Evolutionary conservation across 305 asterid species (phyloP).

Genomic region (Lippia alba): DNA sequence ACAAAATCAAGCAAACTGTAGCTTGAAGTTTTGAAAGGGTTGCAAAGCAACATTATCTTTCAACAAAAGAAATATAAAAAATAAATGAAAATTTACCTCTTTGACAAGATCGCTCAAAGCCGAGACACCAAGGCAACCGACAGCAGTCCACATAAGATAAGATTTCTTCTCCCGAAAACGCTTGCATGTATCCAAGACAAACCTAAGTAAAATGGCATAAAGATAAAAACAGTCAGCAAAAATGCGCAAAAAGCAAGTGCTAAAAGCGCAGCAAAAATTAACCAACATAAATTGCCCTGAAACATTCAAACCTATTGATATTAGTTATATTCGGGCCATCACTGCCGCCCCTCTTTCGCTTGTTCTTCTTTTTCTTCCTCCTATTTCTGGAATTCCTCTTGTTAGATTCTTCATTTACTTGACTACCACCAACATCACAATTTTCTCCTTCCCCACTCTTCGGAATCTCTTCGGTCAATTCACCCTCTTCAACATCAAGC

Average conservation of each 20-base stretch:
- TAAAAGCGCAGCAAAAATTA: slow-evolving; percentile 12
- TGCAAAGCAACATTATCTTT: not conserved
- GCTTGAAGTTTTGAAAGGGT: slow-evolving; percentile 22
- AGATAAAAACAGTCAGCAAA: slow-evolving; percentile 15
- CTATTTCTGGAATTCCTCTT: slow-evolving; percentile 39
- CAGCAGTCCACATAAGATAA: slow-evolving; percentile 86
- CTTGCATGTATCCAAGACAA: slow-evolving; percentile 71
- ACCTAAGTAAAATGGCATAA: slow-evolving; percentile 49
- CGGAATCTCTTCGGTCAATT: slow-evolving; percentile 52
- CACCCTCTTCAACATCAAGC: slow-evolving; percentile 88
- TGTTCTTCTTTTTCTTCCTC: slow-evolving; percentile 67
- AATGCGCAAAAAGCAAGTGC: slow-evolving; percentile 19
- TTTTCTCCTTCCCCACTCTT: slow-evolving; percentile 49
- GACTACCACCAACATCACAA: slow-evolving; percentile 41
- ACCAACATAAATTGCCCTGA: slow-evolving; percentile 13
- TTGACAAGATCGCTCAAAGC: slow-evolving; percentile 85
- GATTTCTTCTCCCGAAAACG: slow-evolving; percentile 80
- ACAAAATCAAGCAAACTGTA: slow-evolving; percentile 16
- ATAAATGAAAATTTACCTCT: slow-evolving; percentile 56
- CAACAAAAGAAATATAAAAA: too few species aligned
- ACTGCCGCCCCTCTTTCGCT: slow-evolving; percentile 52
- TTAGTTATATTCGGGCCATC: slow-evolving; percentile 55
- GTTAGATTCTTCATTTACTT: slow-evolving; percentile 44
- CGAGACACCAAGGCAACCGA: slow-evolving; percentile 80
- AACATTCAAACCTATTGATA: slow-evolving; percentile 59